Evolutionary conservation across 78 protist species (phyloP).

Genomic region (Dictyostelium capitatum): DNA sequence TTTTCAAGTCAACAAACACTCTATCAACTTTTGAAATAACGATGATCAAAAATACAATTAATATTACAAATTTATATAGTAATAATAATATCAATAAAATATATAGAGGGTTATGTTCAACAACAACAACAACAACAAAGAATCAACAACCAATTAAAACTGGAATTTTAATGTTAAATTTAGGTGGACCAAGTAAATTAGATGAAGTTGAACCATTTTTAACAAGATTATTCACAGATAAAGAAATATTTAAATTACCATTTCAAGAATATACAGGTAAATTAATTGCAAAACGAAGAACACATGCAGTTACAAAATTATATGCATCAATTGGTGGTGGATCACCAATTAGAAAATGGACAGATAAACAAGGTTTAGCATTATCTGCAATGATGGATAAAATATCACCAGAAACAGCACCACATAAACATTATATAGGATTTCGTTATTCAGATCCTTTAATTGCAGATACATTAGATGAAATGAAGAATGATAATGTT

Average conservation of each 20-base stretch:
- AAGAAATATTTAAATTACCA: slow-evolving; percentile 83
- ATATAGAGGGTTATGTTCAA: too few relatives aligned
- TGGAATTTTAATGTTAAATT: slow-evolving; percentile 91
- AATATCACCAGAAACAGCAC: slow-evolving; percentile 90
- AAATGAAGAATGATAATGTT: slow-evolving; percentile 88
- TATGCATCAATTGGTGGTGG: slow-evolving; percentile 94
- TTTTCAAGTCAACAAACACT: too few relatives aligned
- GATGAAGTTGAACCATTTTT: slow-evolving; percentile 91
- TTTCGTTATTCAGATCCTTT: slow-evolving; percentile 93
- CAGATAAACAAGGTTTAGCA: slow-evolving; percentile 83
- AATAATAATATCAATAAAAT: too few relatives aligned
- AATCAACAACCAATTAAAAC: slow-evolving; percentile 66
- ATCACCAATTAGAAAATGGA: slow-evolving; percentile 91
- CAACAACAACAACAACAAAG: too few relatives aligned
- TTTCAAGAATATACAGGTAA: slow-evolving; percentile 79
- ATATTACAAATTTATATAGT: too few relatives aligned
- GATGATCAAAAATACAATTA: too few relatives aligned
- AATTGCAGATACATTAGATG: slow-evolving; percentile 81
- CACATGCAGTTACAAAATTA: slow-evolving; percentile 81
- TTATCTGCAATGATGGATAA: slow-evolving; percentile 72
- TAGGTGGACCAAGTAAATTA: slow-evolving; percentile 91
- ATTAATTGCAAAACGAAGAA: slow-evolving; percentile 81
- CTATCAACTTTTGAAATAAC: too few relatives aligned
- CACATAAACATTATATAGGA: slow-evolving; percentile 88
- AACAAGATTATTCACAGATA: slow-evolving; percentile 85